A percentile compares a stretch with the other conserved stretches of the same genome.
phyloP scores from a whole-genome alignment of 306 rosid species.

The Gastrolobium bilobum region DNA sequence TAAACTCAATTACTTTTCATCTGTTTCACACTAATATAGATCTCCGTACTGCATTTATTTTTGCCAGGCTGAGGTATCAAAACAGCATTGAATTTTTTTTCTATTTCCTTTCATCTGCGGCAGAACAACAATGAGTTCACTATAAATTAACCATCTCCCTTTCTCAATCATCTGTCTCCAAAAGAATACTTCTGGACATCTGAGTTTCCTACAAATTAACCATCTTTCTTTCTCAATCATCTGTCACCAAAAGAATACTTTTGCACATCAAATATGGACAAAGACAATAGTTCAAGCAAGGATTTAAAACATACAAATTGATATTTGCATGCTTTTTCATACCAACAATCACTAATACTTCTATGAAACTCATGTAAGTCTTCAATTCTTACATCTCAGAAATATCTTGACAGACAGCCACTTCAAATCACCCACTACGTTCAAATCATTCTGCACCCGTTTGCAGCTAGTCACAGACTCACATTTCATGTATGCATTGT shows the following conservation, averaged over 20 bases:
- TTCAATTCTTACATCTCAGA: neutral
- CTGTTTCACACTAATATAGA: neutral
- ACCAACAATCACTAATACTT: neutral
- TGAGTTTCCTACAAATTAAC: neutral
- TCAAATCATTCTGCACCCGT: neutral
- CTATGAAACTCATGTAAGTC: neutral
- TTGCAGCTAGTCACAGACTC: neutral
- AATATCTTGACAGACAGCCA: neutral
- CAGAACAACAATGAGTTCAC: too few relatives aligned
- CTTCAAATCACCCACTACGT: neutral
- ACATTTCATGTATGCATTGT: neutral
- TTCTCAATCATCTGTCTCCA: too few relatives aligned
- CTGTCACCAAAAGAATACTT: neutral
- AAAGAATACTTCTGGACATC: too few relatives aligned
- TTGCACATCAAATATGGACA: neutral
- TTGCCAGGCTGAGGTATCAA: neutral
- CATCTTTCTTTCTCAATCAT: neutral
- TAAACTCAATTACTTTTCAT: neutral
- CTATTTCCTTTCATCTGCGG: too few relatives aligned
- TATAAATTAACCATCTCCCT: too few relatives aligned
- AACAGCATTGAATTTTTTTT: too few relatives aligned
- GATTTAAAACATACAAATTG: neutral
- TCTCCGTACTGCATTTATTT: neutral
- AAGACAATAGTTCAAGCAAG: neutral
- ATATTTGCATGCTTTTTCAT: neutral